A percentile compares a stretch with the other conserved stretches of the same genome.
Conservation (phyloP, 2,329 filamentous ascomycete species). For the Rhynchosporium agropyri region DNA sequence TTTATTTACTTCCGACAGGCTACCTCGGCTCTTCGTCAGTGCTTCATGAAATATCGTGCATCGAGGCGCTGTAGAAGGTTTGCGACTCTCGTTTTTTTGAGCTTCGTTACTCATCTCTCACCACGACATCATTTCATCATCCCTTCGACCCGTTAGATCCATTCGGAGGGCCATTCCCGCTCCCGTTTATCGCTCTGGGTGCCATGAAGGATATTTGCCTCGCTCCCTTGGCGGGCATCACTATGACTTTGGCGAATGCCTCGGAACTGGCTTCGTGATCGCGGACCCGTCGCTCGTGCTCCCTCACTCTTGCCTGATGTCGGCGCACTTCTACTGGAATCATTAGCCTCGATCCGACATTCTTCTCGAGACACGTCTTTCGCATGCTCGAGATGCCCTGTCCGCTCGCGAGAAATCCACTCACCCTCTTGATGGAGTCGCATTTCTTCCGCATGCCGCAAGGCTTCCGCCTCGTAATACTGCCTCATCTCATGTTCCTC, state of each 20-base stretch:
- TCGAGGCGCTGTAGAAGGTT: no score
- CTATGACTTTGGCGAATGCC: conserved; percentile 42
- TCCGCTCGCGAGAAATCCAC: not conserved
- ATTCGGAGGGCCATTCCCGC: conserved; percentile 8
- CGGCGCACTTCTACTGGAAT: conserved; percentile 34
- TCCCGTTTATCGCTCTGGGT: conserved; percentile 19
- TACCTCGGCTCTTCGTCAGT: not conserved
- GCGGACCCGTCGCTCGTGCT: conserved; percentile 31
- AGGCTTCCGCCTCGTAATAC: conserved; percentile 41
- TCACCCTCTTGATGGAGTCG: conserved; percentile 38
- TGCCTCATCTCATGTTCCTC: conserved; percentile 42
- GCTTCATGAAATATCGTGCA: not conserved
- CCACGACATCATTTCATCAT: not conserved
- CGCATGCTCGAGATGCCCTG: not conserved
- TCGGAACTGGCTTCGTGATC: conserved; percentile 40
- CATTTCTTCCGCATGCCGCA: conserved; percentile 40
- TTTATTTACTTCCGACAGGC: not conserved
- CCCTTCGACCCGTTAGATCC: conserved; percentile 18
- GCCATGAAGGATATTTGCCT: conserved; percentile 36
- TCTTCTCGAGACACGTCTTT: not conserved
- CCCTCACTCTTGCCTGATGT: conserved; percentile 36
- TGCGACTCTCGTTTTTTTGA: not conserved
- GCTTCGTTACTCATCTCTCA: not conserved
- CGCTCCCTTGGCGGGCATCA: conserved; percentile 38
- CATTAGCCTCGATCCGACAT: conserved; percentile 13